These are phyloP conservation scores for Ascochyta viciae-villosae DNA, from an alignment of 2,329 filamentous ascomycete genomes.

Conservation along the genomic window DNA sequence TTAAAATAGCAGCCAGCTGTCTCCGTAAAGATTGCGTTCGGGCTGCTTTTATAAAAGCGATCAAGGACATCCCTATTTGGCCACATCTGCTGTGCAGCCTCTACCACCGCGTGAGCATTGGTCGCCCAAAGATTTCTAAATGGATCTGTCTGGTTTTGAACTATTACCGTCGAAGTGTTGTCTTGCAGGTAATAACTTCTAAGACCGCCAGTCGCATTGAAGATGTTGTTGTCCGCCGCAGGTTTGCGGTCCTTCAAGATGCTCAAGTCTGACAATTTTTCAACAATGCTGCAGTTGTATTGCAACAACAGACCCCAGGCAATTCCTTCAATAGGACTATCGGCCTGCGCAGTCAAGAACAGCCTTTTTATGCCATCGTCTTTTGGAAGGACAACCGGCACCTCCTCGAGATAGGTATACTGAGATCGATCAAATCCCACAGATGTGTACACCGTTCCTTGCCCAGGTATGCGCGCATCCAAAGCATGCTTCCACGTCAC, in stretches of 20 bases:
- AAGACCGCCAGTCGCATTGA: neutral
- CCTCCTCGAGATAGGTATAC: neutral
- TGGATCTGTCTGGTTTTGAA: too few species aligned
- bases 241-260: conserved; percentile 1
- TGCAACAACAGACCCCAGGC: conserved; percentile 13
- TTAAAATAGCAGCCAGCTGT: too few species aligned
- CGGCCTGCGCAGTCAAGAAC: conserved; percentile 5
- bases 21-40: too few species aligned
- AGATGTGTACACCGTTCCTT: conserved; percentile 3
- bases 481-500: too few species aligned
- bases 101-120: too few species aligned
- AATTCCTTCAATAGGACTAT: conserved; percentile 9
- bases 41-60: too few species aligned
- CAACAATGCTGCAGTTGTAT: conserved; percentile 13
- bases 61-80: too few species aligned
- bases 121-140: too few species aligned
- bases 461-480: neutral
- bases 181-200: neutral
- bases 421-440: conserved; percentile 6
- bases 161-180: neutral
- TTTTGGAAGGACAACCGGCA: neutral
- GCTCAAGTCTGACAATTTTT: neutral
- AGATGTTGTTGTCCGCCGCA: neutral
- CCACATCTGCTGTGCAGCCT: too few species aligned
- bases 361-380: neutral